Base-by-base conservation (phyloP, 192 early-diverging fungal species). In the Fimicolochytrium jonesii region DNA sequence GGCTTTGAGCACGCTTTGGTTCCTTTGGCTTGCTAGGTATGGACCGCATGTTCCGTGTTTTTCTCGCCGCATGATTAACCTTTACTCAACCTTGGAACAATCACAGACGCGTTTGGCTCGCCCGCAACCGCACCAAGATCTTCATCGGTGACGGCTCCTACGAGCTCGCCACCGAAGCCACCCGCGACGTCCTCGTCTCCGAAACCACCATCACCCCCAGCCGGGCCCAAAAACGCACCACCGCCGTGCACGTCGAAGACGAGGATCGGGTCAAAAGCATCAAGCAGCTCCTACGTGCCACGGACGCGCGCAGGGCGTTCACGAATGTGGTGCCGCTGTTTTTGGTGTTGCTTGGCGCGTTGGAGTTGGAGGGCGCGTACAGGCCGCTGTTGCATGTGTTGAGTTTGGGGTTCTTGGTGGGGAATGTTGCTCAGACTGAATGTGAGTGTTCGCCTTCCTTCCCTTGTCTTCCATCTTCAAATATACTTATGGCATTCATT, bases 91-190 rank as follows among this genome's bases (percentile, higher is more conserved):
- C 28, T 17, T 61, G 7, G 22, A 23, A 20, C 35, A 25, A 17
- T 61, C 4, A 23, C 33, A 59, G 66, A 15, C 62, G 69, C 34
- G 73, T 75, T 6, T 75, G 69, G 69, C 36, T 50, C 25, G 49
- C 64, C 29, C 52, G 73, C 39, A 71, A 71, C 52, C 43, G 56
- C 17, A 46, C 68, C 59, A 51, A 57, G 29, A 49, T 75, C 42
- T 72, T 43, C 55, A 46, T 72, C 25, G 73, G 73, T 1, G 73
- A 75, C 35, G 73, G 73, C 18, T 68, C 67, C n/a, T 33, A 41
- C 44, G 63, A 66, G 23, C 63, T 65, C 35, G 46, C 66, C 10
- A 54, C 47, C 43, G 63, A 60, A 30, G 29, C 52, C 56, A n/a
- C 33, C 43, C 51, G 65, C 30, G 52, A 69, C n/a, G 73, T 71